A percentile compares a stretch with the other conserved stretches of the same genome.
These are phyloP conservation scores for Aspergillus pseudonomiae DNA, from an alignment of 2,329 filamentous ascomycete genomes.

Conservation along the genomic window DNA sequence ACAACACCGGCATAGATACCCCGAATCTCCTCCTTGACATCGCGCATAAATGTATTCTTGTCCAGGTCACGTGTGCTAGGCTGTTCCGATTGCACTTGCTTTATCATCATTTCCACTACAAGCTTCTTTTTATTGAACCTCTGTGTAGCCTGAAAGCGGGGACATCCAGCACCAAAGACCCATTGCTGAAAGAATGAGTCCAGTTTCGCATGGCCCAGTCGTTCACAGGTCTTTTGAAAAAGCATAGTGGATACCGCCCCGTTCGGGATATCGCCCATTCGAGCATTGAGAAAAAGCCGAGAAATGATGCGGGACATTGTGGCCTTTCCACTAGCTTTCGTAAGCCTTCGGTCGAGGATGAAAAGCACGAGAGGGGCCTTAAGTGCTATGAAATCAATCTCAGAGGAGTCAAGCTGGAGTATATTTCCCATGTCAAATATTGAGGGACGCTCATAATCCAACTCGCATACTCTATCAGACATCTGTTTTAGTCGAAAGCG, in stretches of 20 bases:
- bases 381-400: slow-evolving; percentile 84
- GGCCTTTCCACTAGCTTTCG: slow-evolving; percentile 82
- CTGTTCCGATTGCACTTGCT: slow-evolving; percentile 69
- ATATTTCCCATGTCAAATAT: slow-evolving; percentile 77
- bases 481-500: slow-evolving; percentile 84
- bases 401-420: slow-evolving; percentile 79
- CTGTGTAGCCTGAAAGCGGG: slow-evolving; percentile 81
- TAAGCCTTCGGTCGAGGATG: slow-evolving; percentile 86
- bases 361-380: slow-evolving; percentile 91
- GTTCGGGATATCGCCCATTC: slow-evolving; percentile 74
- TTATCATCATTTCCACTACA: slow-evolving; percentile 87
- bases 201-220: slow-evolving; percentile 80
- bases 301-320: slow-evolving; percentile 85
- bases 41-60: slow-evolving; percentile 77
- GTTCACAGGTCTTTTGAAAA: slow-evolving; percentile 84
- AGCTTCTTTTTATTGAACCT: slow-evolving; percentile 97
- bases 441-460: slow-evolving; percentile 80
- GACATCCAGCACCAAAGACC: slow-evolving; percentile 86
- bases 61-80: slow-evolving; percentile 62
- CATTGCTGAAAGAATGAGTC: slow-evolving; percentile 94
- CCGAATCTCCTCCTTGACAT: slow-evolving; percentile 77
- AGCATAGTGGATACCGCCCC: slow-evolving; percentile 72
- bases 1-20: slow-evolving; percentile 70
- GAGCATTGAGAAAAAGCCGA: slow-evolving; percentile 81
- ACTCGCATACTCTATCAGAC: slow-evolving; percentile 77